Evolutionary conservation across 768 basidiomycete species (phyloP), one percentile per base, ranked within the genome.

Genomic region (Galerina sulciceps): DNA sequence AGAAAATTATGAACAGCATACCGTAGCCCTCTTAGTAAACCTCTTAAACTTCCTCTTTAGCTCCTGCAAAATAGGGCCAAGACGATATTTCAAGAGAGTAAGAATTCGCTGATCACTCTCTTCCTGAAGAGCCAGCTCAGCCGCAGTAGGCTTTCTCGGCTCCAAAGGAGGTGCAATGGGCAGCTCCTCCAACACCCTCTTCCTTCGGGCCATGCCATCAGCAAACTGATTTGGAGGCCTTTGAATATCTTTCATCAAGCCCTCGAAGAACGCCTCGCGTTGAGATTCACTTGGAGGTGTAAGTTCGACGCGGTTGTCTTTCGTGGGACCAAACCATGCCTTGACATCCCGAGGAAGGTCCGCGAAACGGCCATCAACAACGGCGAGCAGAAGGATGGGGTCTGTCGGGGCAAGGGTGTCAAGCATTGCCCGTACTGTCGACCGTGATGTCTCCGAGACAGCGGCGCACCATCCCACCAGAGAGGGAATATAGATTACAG

Each of bases 401-500:
- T 99, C 97, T 0, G 91, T 91, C 0, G 97, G 93, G 0, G 90
- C 81, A 5, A 99, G 84, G 9, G 93, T 89, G 67, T 97, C 95
- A 10, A 99, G 85, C 85, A 98, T 89, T 1, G 95, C 87, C 42
- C 88, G 89, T 35, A 98, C 85, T 0, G 94, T 96, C 2, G 89
- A 83, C 10, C 94, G 83, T 0, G 94, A 83, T 0, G 90, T 89
- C 64, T 98, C 95, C 0, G 90, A 84, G 20, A 99, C 85, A 2
- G 94, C 87, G 0, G 87, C 79, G 62, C 90, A 91, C 95, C 96
- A 99, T 0, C 88, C 84, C 1, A 85, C 67, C 6, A 99, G 83
- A 1, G 93, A 91, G 0, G 96, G 96, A 31, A 99, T 93, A 72
- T 96, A 99, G 47, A 99, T 85, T 37, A 99, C 89, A 0, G 94